phyloP scores from a whole-genome alignment of 2,329 filamentous ascomycete species.

The Trichoderma hamatum region DNA sequence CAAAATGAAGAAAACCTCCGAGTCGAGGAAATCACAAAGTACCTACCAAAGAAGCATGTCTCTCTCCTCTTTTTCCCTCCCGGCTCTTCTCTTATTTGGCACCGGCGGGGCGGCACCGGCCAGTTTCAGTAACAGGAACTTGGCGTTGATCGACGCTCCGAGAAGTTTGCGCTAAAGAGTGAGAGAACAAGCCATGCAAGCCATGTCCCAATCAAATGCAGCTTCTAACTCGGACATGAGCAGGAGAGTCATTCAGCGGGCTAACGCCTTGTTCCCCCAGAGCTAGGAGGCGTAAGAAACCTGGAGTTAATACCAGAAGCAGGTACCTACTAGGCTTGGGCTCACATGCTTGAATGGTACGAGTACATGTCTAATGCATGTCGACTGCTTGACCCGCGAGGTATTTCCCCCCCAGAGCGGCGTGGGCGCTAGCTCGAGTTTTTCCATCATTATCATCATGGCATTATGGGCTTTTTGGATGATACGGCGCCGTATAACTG shows the following conservation, averaged over 20 bases:
- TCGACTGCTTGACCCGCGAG: background rate
- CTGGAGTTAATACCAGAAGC: background rate
- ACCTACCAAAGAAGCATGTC: background rate
- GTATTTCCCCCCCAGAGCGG: background rate
- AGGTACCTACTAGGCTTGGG: too few species aligned
- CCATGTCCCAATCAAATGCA: background rate
- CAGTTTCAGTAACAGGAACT: conserved; percentile 9
- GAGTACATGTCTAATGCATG: background rate
- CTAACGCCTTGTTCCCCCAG: background rate
- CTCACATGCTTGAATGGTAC: background rate
- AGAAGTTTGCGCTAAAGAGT: background rate
- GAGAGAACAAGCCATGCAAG: background rate
- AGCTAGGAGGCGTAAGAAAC: background rate
- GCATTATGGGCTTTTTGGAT: background rate
- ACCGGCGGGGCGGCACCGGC: conserved; percentile 9
- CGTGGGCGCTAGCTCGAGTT: background rate
- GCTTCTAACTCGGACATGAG: background rate
- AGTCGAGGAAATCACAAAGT: background rate
- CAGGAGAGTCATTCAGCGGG: background rate
- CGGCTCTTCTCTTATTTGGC: background rate
- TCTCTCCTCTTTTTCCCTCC: background rate
- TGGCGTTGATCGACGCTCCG: conserved; percentile 18
- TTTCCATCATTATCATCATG: conserved; percentile 1
- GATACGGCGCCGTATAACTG: conserved; percentile 6
- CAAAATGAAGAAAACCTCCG: background rate